A percentile compares a stretch with the other conserved stretches of the same genome.
Evolutionary conservation across 2,329 filamentous ascomycete genomes (phyloP).

Genomic region (Penicillium psychrosexuale): DNA sequence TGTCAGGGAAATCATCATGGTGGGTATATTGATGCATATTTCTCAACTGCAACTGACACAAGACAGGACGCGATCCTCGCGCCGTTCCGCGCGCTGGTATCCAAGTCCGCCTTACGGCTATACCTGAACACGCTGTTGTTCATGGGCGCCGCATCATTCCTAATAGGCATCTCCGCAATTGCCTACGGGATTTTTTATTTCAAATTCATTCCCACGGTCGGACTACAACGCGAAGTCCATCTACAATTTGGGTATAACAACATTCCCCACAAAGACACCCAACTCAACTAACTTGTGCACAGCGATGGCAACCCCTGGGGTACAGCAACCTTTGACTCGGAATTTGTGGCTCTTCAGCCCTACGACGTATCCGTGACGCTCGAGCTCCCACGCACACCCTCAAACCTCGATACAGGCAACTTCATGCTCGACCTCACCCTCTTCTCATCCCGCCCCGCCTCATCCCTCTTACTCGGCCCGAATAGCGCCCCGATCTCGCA

Average conservation of each 20-base stretch:
- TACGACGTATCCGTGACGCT: slow-evolving; percentile 82
- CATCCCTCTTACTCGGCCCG: slow-evolving; percentile 26
- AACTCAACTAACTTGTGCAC: neutral
- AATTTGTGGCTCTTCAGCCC: slow-evolving; percentile 67
- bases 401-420: slow-evolving; percentile 76
- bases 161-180: slow-evolving; percentile 57
- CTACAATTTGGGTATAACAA: slow-evolving; percentile 60
- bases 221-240: slow-evolving; percentile 60
- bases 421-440: slow-evolving; percentile 88
- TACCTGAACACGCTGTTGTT: slow-evolving; percentile 61
- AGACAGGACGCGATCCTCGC: slow-evolving; percentile 52
- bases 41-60: slow-evolving; percentile 16
- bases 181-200: slow-evolving; percentile 68
- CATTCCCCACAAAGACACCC: neutral
- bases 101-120: slow-evolving; percentile 60
- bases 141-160: slow-evolving; percentile 50
- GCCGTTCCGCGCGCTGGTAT: slow-evolving; percentile 56
- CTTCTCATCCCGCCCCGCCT: slow-evolving; percentile 49
- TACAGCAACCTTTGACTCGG: slow-evolving; percentile 47
- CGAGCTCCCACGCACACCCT: slow-evolving; percentile 70
- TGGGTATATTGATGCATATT: slow-evolving; percentile 5
- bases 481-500: slow-evolving; percentile 53
- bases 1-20: slow-evolving; percentile 11
- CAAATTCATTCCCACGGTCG: slow-evolving; percentile 64
- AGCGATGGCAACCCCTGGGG: slow-evolving; percentile 53